Percentiles rank a stretch among this genome's conserved stretches.
These are phyloP conservation scores for Prunus persica DNA, from an alignment of 306 rosid genomes.

Conservation along the genomic window DNA sequence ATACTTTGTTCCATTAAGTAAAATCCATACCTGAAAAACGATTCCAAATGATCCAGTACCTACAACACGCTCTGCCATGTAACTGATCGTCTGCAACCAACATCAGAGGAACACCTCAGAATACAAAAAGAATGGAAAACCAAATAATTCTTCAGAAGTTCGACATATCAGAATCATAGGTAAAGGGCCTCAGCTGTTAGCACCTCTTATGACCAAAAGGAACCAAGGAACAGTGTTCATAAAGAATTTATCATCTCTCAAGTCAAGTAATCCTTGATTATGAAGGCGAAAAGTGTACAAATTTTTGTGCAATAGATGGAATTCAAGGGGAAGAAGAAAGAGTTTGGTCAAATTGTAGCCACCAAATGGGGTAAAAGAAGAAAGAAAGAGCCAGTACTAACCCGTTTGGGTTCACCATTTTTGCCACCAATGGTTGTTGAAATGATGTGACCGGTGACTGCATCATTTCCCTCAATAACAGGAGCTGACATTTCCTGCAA, in stretches of 20 bases:
- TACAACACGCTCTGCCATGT: constrained; percentile 96
- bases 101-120: constrained; percentile 25
- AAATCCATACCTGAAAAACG: constrained; percentile 77
- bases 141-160: constrained; percentile 13
- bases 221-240: not conserved
- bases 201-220: not conserved
- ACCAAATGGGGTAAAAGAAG: not conserved
- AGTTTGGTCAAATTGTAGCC: not conserved
- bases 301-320: not conserved
- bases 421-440: constrained; percentile 97
- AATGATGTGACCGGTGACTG: constrained; percentile 85
- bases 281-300: not conserved
- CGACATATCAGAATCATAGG: constrained; percentile 4
- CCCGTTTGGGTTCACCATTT: constrained; percentile 94
- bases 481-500: constrained; percentile 84
- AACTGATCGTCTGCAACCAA: constrained; percentile 79
- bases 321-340: constrained; percentile 1
- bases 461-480: constrained; percentile 67
- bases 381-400: constrained; percentile 28
- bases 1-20: not conserved
- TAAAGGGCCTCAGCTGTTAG: not conserved
- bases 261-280: not conserved
- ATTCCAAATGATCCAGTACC: constrained; percentile 97
- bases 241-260: not conserved
- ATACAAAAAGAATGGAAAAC: constrained; percentile 16